Evolutionary conservation across 371 early-diverging fungal genomes (phyloP).

Genomic region (Coemansia sp.): DNA sequence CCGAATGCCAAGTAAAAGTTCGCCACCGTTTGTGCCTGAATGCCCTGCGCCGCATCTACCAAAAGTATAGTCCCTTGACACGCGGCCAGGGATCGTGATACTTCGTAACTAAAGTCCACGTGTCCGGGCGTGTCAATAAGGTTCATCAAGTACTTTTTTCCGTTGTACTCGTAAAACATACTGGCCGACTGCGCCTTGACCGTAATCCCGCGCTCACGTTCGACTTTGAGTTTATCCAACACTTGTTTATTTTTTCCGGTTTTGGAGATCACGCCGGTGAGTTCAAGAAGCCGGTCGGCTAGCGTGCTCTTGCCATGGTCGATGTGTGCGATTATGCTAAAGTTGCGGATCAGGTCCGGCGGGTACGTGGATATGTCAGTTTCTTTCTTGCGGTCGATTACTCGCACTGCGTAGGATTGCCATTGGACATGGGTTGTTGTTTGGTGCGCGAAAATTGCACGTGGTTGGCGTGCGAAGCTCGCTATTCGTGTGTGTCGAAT

Average conservation of each 20-base stretch:
- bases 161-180: slow-evolving; percentile 50
- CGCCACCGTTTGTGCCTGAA: slow-evolving; percentile 89
- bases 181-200: slow-evolving; percentile 87
- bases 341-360: slow-evolving; percentile 85
- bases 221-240: slow-evolving; percentile 92
- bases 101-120: slow-evolving; percentile 77
- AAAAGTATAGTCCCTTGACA: slow-evolving; percentile 79
- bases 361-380: slow-evolving; percentile 32
- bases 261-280: slow-evolving; percentile 74
- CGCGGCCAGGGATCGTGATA: slow-evolving; percentile 78
- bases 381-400: slow-evolving; percentile 1
- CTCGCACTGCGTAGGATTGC: neutral
- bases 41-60: slow-evolving; percentile 80
- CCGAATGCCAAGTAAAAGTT: slow-evolving; percentile 94
- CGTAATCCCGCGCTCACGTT: slow-evolving; percentile 94
- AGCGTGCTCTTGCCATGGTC: slow-evolving; percentile 83
- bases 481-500: neutral
- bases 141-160: slow-evolving; percentile 63
- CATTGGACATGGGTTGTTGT: neutral
- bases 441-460: too few species aligned
- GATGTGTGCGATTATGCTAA: slow-evolving; percentile 96
- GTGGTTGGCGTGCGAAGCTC: neutral
- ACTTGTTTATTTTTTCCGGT: slow-evolving; percentile 81
- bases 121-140: slow-evolving; percentile 83
- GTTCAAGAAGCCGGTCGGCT: slow-evolving; percentile 84